These are phyloP conservation scores for Xylaria flabelliformis DNA, from an alignment of 495 filamentous ascomycete genomes.

Conservation along the genomic window DNA sequence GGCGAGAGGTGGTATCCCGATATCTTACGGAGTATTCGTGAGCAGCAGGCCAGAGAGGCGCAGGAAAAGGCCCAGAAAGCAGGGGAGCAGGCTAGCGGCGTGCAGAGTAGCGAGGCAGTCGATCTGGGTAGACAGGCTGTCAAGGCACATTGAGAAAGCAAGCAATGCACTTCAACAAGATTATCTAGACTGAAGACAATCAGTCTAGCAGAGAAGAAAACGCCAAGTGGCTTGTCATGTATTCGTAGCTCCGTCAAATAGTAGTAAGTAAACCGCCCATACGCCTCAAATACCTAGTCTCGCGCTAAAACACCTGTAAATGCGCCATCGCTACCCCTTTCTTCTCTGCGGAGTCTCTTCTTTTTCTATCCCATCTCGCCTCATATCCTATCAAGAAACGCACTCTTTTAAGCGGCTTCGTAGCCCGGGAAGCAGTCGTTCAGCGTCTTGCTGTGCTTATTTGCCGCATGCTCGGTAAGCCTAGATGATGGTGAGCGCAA, in stretches of 20 bases:
- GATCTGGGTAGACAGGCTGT: constrained; percentile 40
- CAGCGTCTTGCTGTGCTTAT: constrained; percentile 62
- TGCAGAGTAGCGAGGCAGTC: constrained; percentile 33
- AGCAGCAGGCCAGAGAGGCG: constrained; percentile 50
- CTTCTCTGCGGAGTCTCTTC: neutral
- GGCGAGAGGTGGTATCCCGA: constrained; percentile 86
- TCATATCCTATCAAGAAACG: neutral
- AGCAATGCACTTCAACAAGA: neutral
- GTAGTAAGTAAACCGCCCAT: constrained; percentile 13
- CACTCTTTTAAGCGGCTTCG: constrained; percentile 25
- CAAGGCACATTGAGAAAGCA: constrained; percentile 46
- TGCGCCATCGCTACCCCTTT: constrained; percentile 20
- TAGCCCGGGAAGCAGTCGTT: constrained; percentile 61
- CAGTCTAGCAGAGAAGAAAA: neutral
- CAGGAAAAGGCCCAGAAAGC: constrained; percentile 36
- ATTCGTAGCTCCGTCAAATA: constrained; percentile 21
- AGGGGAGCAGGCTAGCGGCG: constrained; percentile 26
- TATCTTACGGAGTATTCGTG: constrained; percentile 58
- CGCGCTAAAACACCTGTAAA: constrained; percentile 28
- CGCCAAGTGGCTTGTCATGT: constrained; percentile 9
- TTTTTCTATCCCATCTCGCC: neutral
- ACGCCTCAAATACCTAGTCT: constrained; percentile 23
- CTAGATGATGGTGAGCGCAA: constrained; percentile 32
- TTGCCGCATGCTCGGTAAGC: constrained; percentile 59
- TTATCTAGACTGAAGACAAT: neutral